Percentiles rank a stretch among this genome's conserved stretches.
These are phyloP conservation scores for Flaveria robusta DNA, from an alignment of 129 eudicot genomes.

Conservation along the genomic window DNA sequence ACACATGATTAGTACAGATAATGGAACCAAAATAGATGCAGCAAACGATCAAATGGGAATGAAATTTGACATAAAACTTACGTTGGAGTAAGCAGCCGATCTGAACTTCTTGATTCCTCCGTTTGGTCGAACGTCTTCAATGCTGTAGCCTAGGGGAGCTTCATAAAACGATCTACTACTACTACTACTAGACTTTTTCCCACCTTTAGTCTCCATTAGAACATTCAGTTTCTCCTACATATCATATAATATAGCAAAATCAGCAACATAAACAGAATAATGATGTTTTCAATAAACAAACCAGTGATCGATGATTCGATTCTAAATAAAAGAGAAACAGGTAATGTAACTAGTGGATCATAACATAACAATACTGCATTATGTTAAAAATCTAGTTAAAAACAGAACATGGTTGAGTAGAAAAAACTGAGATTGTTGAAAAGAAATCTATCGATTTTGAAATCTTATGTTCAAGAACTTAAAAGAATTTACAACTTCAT, in stretches of 20 bases:
- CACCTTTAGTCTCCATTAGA: constrained; percentile 97
- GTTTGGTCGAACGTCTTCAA: constrained; percentile 99
- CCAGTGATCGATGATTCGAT: neutral
- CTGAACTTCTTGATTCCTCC: constrained; percentile 98
- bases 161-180: constrained; percentile 79
- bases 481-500: neutral
- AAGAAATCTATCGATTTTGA: neutral
- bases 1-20: neutral
- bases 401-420: neutral
- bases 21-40: neutral
- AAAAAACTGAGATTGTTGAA: neutral
- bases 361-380: neutral
- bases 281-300: neutral
- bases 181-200: constrained; percentile 83
- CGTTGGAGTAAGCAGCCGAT: constrained; percentile 99
- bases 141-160: constrained; percentile 99
- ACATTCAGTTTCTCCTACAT: constrained; percentile 62
- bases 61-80: constrained; percentile 29
- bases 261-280: neutral
- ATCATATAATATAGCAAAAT: neutral
- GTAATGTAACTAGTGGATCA: neutral
- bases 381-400: neutral
- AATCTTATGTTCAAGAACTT: neutral
- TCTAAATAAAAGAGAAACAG: neutral
- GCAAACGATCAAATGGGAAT: neutral